These are phyloP conservation scores for Cerioporus squamosus DNA, from an alignment of 1,284 basidiomycete species.

Conservation along the genomic window DNA sequence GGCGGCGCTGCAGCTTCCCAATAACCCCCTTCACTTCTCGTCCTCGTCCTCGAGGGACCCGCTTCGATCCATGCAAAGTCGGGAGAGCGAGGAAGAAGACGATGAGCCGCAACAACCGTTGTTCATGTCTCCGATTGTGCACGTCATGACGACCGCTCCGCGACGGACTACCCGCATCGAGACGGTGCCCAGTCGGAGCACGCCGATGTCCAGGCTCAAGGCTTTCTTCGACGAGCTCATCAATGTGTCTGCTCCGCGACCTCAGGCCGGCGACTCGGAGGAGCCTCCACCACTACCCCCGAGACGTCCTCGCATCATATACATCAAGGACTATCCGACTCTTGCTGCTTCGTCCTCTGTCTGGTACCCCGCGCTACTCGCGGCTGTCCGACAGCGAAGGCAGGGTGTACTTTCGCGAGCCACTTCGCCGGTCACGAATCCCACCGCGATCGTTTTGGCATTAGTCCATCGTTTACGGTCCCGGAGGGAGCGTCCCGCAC, in stretches of 20 bases:
- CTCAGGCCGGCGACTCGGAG: constrained; percentile 28
- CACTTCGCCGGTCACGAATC: constrained; percentile 61
- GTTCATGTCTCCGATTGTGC: constrained; percentile 55
- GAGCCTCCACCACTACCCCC: constrained; percentile 27
- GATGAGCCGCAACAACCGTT: constrained; percentile 41
- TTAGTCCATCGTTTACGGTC: constrained; percentile 72
- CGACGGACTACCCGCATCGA: constrained; percentile 42
- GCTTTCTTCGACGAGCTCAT: constrained; percentile 77
- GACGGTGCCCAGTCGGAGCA: constrained; percentile 25
- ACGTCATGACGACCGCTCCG: constrained; percentile 53
- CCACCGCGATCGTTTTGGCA: constrained; percentile 85
- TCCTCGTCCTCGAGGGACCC: constrained; percentile 38
- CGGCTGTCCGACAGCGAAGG: constrained; percentile 75
- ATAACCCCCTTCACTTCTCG: constrained; percentile 74
- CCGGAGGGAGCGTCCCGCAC: constrained; percentile 32
- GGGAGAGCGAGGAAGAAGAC: constrained; percentile 54
- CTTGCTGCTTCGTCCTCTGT: constrained; percentile 71
- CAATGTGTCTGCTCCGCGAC: constrained; percentile 53
- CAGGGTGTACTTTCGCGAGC: constrained; percentile 61
- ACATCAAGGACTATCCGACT: constrained; percentile 80
- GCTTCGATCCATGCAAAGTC: constrained; percentile 27
- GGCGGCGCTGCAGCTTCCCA: constrained; percentile 65
- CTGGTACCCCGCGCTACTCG: constrained; percentile 82
- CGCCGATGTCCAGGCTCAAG: constrained; percentile 60
- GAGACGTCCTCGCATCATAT: constrained; percentile 73